Conservation (phyloP, 495 filamentous ascomycete genomes). For the Lepidopterella palustris region DNA sequence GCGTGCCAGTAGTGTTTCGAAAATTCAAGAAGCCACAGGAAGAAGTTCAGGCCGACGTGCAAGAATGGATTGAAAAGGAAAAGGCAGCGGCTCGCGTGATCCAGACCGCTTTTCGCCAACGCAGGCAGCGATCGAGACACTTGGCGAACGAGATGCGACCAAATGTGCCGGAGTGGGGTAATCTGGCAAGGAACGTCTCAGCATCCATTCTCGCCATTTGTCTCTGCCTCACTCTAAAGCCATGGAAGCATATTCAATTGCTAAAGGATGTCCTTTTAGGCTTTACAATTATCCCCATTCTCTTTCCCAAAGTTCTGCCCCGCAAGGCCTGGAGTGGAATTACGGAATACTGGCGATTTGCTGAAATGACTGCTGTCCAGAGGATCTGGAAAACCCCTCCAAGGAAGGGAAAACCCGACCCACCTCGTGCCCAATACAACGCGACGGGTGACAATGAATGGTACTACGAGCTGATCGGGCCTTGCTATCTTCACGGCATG, state of each 20-base stretch:
- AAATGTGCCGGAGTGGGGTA: not conserved
- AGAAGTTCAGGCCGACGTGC: not conserved
- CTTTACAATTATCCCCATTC: too few species aligned
- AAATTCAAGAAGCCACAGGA: not conserved
- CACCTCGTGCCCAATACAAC: not conserved
- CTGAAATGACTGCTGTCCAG: not conserved
- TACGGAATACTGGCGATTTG: not conserved
- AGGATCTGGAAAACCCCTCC: not conserved
- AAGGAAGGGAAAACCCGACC: not conserved
- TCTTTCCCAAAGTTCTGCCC: too few species aligned
- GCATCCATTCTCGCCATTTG: too few species aligned
- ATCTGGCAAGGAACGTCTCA: not conserved
- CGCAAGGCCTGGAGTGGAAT: too few species aligned
- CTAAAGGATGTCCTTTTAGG: too few species aligned
- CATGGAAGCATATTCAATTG: too few species aligned
- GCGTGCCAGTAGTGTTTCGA: slow-evolving; percentile 24
- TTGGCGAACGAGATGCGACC: not conserved
- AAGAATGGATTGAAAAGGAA: not conserved
- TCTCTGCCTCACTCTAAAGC: too few species aligned
- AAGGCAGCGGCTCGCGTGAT: not conserved
- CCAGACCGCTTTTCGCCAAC: not conserved
- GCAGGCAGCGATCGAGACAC: not conserved
- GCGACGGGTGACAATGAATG: not conserved
- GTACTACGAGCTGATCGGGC: not conserved
- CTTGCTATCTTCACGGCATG: not conserved